Evolutionary conservation across 768 basidiomycete species (phyloP).

Genomic region (Podaxis rugospora): DNA sequence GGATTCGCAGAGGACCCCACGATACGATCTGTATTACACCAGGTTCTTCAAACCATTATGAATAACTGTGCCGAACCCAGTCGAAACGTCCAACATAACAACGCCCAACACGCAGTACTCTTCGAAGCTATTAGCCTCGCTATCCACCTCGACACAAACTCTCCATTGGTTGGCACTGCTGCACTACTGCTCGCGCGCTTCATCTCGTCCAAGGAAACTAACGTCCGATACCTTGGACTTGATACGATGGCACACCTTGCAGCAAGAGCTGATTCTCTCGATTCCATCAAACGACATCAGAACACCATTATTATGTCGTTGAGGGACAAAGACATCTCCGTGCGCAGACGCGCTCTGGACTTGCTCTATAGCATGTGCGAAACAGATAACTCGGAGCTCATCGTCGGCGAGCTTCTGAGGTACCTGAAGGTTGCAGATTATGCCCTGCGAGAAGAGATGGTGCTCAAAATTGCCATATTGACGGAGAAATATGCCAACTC

Average conservation of each 20-base stretch:
- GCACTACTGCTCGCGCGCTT: conserved; percentile 91
- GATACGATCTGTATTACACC: conserved; percentile 68
- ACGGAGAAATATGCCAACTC: conserved; percentile 99
- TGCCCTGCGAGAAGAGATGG: conserved; percentile 96
- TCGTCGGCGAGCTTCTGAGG: conserved; percentile 91
- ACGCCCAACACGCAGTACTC: conserved; percentile 96
- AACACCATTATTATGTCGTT: conserved; percentile 92
- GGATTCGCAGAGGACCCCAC: conserved; percentile 72
- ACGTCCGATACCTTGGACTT: conserved; percentile 94
- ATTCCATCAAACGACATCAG: conserved; percentile 93
- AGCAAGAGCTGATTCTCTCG: conserved; percentile 85
- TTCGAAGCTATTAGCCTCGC: conserved; percentile 97
- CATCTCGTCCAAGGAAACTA: conserved; percentile 97
- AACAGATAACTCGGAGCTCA: conserved; percentile 90
- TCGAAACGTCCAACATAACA: conserved; percentile 96
- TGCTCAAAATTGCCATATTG: conserved; percentile 94
- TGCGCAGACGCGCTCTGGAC: conserved; percentile 90
- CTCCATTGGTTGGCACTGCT: conserved; percentile 82
- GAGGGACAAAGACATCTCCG: conserved; percentile 96
- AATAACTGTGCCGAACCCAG: conserved; percentile 87
- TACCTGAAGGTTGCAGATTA: conserved; percentile 98
- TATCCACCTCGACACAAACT: conserved; percentile 92
- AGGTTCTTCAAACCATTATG: conserved; percentile 87
- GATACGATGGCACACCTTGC: conserved; percentile 99
- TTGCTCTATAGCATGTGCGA: conserved; percentile 99